phyloP scores from a whole-genome alignment of 805 yeast genomes.

The Saccharomycopsis sp. region DNA sequence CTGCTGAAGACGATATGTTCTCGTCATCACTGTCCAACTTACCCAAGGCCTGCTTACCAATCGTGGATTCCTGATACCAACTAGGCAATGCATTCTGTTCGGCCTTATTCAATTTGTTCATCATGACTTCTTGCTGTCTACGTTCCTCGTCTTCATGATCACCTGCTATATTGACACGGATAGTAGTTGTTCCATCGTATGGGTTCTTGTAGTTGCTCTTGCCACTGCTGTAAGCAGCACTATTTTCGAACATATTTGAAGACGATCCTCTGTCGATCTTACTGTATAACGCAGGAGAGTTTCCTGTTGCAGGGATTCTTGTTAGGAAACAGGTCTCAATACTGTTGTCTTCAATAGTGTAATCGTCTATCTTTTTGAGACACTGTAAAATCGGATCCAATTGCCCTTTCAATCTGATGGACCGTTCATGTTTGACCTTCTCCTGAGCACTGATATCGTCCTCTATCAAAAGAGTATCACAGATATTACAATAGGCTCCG shows the following conservation, averaged over 20 bases:
- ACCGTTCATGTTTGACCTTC: slow-evolving; percentile 68
- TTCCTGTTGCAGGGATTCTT: slow-evolving; percentile 78
- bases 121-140: slow-evolving; percentile 48
- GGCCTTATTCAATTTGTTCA: slow-evolving; percentile 34
- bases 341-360: slow-evolving; percentile 72
- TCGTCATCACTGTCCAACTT: slow-evolving; percentile 47
- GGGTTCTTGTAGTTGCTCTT: not conserved
- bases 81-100: slow-evolving; percentile 94
- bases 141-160: slow-evolving; percentile 47
- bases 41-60: slow-evolving; percentile 60
- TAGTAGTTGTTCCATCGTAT: slow-evolving; percentile 45
- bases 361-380: slow-evolving; percentile 75
- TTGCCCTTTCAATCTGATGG: slow-evolving; percentile 82
- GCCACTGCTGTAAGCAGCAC: slow-evolving; percentile 12
- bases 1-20: slow-evolving; percentile 21
- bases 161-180: slow-evolving; percentile 83
- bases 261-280: slow-evolving; percentile 33
- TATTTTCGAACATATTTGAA: slow-evolving; percentile 37
- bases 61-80: slow-evolving; percentile 92
- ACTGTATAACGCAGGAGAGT: slow-evolving; percentile 62
- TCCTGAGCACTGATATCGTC: slow-evolving; percentile 86
- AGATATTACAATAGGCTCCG: slow-evolving; percentile 77
- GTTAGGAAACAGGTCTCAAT: slow-evolving; percentile 78
- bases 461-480: slow-evolving; percentile 66
- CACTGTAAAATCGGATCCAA: slow-evolving; percentile 81